phyloP scores from a whole-genome alignment of 768 basidiomycete species.

The Mycena belliarum region DNA sequence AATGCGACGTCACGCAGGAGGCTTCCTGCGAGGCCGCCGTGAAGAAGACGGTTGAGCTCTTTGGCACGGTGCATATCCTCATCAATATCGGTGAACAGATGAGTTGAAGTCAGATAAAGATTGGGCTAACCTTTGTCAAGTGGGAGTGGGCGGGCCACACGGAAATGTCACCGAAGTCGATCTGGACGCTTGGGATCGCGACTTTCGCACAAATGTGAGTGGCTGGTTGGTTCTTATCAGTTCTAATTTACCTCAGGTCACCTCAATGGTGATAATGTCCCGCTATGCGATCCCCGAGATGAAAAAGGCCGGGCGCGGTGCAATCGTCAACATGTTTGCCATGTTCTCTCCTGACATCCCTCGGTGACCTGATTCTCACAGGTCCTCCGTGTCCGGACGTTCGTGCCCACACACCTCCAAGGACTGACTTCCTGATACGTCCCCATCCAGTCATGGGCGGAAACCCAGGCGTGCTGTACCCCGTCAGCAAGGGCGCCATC shows the following conservation, averaged over 20 bases:
- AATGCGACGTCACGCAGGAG: slow-evolving; percentile 38
- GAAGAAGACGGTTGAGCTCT: slow-evolving; percentile 33
- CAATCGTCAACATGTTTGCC: slow-evolving; percentile 39
- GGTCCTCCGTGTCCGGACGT: slow-evolving; percentile 20
- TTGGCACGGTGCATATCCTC: slow-evolving; percentile 43
- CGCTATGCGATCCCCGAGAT: slow-evolving; percentile 45
- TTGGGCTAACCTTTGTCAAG: slow-evolving; percentile 16
- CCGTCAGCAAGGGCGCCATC: slow-evolving; percentile 44
- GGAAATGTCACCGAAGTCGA: slow-evolving; percentile 38
- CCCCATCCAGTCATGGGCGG: slow-evolving; percentile 29
- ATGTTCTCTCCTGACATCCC: neutral
- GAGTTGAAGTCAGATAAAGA: neutral
- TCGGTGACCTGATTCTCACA: neutral
- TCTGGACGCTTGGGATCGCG: slow-evolving; percentile 37
- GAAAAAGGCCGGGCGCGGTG: slow-evolving; percentile 39
- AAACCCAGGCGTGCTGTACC: slow-evolving; percentile 41
- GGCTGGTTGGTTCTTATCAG: neutral
- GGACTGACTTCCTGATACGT: neutral
- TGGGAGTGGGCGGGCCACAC: slow-evolving; percentile 39
- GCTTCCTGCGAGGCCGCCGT: slow-evolving; percentile 38
- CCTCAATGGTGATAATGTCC: slow-evolving; percentile 46
- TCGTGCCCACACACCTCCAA: neutral
- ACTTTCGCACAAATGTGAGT: slow-evolving; percentile 20
- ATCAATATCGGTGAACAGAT: slow-evolving; percentile 34
- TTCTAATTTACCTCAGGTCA: slow-evolving; percentile 24